Conservation (phyloP, 2,329 filamentous ascomycete species). For the Talaromyces funiculosus region DNA sequence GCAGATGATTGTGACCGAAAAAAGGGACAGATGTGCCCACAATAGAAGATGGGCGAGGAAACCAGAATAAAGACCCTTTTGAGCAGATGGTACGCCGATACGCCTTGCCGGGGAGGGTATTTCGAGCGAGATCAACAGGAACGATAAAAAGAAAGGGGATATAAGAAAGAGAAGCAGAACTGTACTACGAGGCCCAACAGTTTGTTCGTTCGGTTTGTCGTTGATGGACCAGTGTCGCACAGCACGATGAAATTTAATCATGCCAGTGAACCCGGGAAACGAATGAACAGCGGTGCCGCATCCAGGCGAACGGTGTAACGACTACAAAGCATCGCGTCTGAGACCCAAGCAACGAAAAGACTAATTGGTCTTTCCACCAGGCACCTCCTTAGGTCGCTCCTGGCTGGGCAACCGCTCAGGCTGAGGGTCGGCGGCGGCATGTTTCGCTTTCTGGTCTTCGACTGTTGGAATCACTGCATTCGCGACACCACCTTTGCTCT, state of each 20-base stretch:
- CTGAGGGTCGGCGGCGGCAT: constrained; percentile 3
- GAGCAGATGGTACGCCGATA: neutral
- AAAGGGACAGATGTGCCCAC: neutral
- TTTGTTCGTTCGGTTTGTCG: neutral
- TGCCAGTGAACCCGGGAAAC: too few relatives aligned
- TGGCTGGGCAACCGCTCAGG: constrained; percentile 20
- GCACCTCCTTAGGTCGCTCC: constrained; percentile 24
- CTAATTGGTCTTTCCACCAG: constrained; percentile 11
- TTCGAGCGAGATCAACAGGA: constrained; percentile 1
- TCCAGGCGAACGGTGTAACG: neutral
- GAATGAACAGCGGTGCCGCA: neutral
- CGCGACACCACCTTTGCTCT: constrained; percentile 29
- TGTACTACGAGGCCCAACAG: neutral
- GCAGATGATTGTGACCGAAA: neutral
- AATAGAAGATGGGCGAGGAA: neutral
- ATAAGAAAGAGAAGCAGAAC: neutral
- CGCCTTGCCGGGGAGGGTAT: constrained; percentile 8
- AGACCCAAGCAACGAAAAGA: neutral
- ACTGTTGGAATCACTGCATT: constrained; percentile 29
- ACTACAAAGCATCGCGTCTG: neutral
- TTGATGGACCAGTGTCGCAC: neutral
- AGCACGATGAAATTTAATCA: too few relatives aligned
- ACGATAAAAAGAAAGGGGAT: neutral
- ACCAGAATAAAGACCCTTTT: neutral
- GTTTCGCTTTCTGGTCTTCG: constrained; percentile 13